Percentiles rank a stretch among this genome's conserved stretches.
Evolutionary conservation across 75 land plant genomes (phyloP).

Genomic region (Pinus taeda): DNA sequence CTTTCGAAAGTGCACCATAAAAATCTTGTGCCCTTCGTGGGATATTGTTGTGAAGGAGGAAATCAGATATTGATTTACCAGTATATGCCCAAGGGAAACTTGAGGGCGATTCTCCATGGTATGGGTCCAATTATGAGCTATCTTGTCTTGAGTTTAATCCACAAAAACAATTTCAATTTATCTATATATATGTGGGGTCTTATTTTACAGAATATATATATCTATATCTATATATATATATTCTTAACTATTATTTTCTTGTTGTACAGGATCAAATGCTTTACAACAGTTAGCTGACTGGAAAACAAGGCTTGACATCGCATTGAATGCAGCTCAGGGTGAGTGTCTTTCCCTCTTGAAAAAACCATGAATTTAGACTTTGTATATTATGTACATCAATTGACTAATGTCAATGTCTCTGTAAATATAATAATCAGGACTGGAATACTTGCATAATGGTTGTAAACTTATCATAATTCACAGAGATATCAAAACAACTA

Average conservation of each 20-base stretch:
- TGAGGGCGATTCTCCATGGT: constrained; percentile 9
- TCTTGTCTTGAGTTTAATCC: not conserved
- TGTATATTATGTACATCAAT: not conserved
- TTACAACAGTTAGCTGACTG: constrained; percentile 12
- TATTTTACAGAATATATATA: too few relatives aligned
- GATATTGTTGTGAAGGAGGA: constrained; percentile 35
- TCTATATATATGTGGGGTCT: not conserved
- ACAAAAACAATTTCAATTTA: not conserved
- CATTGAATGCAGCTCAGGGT: constrained; percentile 49
- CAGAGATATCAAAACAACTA: too few relatives aligned
- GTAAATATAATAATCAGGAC: constrained; percentile 20
- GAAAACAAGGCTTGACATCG: constrained; percentile 41
- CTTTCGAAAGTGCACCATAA: constrained; percentile 48
- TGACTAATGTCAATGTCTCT: too few relatives aligned
- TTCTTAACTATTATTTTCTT: not conserved
- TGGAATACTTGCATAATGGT: constrained; percentile 58
- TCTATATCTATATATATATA: too few relatives aligned
- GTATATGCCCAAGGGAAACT: constrained; percentile 40
- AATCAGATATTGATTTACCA: constrained; percentile 39
- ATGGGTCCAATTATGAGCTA: not conserved
- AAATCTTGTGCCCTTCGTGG: constrained; percentile 48
- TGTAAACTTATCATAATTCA: constrained; percentile 36
- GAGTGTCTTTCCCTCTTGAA: not conserved
- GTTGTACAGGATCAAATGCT: not conserved
- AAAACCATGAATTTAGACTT: constrained; percentile 3